Percentiles rank a stretch among this genome's conserved stretches.
Evolutionary conservation across 768 basidiomycete genomes (phyloP).

Genomic region (Suillus cothurnatus): DNA sequence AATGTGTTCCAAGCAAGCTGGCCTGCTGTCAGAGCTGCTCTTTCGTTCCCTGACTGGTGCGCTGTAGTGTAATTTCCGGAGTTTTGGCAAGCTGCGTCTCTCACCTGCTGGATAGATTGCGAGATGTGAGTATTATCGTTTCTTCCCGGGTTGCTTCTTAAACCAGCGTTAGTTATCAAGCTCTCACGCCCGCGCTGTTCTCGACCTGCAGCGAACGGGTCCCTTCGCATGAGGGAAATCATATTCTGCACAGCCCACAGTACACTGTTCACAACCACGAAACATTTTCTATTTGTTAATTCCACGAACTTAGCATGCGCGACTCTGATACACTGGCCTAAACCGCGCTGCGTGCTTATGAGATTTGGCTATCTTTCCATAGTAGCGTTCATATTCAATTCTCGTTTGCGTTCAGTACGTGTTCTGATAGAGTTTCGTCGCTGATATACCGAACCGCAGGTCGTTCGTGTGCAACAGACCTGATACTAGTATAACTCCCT

Average conservation of each 20-base stretch:
- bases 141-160: neutral
- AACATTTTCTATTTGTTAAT: too few relatives aligned
- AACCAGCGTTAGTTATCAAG: conserved; percentile 1
- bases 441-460: neutral
- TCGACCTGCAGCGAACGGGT: too few relatives aligned
- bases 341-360: too few relatives aligned
- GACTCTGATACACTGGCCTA: too few relatives aligned
- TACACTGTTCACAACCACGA: too few relatives aligned
- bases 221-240: too few relatives aligned
- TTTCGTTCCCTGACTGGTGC: neutral
- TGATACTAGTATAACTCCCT: neutral
- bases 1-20: conserved; percentile 58
- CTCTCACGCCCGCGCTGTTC: neutral
- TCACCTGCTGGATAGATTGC: conserved; percentile 71
- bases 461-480: too few relatives aligned
- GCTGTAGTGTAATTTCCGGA: conserved; percentile 39
- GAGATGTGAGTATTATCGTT: conserved; percentile 30
- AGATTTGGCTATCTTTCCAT: too few relatives aligned
- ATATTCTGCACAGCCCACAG: too few relatives aligned
- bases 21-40: neutral
- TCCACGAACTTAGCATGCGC: too few relatives aligned
- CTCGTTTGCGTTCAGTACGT: neutral
- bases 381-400: neutral
- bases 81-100: conserved; percentile 50
- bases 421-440: too few relatives aligned